Percentiles rank a stretch among this genome's conserved stretches.
These are phyloP conservation scores for Aphanomyces stellatus DNA, from an alignment of 352 stramenopile genomes.

Conservation along the genomic window DNA sequence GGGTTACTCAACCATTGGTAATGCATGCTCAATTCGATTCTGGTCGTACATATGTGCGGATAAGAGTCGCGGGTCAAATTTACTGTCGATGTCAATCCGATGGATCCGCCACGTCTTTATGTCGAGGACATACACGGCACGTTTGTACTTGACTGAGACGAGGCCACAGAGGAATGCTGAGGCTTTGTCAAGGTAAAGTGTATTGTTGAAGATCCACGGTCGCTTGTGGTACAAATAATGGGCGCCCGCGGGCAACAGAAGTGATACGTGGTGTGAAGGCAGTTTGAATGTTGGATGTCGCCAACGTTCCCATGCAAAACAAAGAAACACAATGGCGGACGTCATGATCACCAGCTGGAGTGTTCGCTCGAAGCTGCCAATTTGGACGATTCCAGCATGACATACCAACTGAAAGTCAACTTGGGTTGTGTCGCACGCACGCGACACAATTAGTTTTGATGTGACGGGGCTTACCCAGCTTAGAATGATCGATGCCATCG, in stretches of 20 bases:
- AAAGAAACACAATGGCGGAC: background rate
- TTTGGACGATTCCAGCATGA: background rate
- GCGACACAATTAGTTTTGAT: background rate
- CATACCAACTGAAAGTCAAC: constrained; percentile 13
- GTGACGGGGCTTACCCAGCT: background rate
- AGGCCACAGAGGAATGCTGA: constrained; percentile 11
- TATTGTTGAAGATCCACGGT: background rate
- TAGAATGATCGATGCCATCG: background rate
- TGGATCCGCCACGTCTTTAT: constrained; percentile 12
- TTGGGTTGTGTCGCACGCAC: background rate
- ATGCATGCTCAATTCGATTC: background rate
- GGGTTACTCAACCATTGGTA: background rate
- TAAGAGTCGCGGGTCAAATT: background rate
- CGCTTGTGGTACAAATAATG: background rate
- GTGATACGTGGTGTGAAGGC: background rate
- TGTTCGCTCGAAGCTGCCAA: background rate
- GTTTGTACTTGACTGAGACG: background rate
- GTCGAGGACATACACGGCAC: background rate
- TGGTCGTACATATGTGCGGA: background rate
- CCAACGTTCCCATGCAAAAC: background rate
- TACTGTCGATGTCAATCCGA: background rate
- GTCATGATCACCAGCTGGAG: background rate
- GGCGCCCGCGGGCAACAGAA: background rate
- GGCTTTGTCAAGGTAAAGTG: constrained; percentile 3
- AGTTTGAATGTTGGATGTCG: background rate